Evolutionary conservation across 768 basidiomycete genomes (phyloP).

Genomic region (Boletus reticulatus): DNA sequence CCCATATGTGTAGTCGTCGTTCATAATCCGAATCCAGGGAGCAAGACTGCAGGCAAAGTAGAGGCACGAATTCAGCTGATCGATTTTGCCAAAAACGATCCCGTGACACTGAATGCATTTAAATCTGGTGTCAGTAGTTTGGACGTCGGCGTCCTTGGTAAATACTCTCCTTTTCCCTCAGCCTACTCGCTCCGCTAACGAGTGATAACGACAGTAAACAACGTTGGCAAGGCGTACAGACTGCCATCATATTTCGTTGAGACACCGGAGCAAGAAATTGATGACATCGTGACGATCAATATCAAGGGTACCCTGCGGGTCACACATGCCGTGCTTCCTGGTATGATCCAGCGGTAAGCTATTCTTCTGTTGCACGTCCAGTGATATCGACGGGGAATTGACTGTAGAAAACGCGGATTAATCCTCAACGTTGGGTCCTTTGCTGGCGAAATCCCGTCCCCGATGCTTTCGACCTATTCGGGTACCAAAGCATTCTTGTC

Average conservation of each 20-base stretch:
- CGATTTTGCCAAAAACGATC: slow-evolving; percentile 68
- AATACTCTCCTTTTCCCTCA: slow-evolving; percentile 19
- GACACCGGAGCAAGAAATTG: slow-evolving; percentile 68
- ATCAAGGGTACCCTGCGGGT: slow-evolving; percentile 76
- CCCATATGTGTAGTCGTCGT: background rate
- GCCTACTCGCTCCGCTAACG: background rate
- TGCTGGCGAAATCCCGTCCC: slow-evolving; percentile 80
- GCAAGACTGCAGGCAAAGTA: slow-evolving; percentile 43
- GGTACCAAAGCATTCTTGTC: slow-evolving; percentile 89
- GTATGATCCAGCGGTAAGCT: slow-evolving; percentile 71
- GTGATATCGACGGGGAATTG: background rate
- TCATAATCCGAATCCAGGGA: slow-evolving; percentile 27
- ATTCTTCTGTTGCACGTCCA: background rate
- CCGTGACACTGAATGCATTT: slow-evolving; percentile 53
- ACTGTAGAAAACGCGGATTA: slow-evolving; percentile 70
- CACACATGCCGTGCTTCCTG: slow-evolving; percentile 77
- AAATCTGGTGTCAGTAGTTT: slow-evolving; percentile 45
- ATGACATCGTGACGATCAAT: slow-evolving; percentile 86
- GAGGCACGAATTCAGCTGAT: slow-evolving; percentile 65
- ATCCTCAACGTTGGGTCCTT: slow-evolving; percentile 94
- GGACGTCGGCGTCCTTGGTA: slow-evolving; percentile 80
- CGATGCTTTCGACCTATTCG: slow-evolving; percentile 93
- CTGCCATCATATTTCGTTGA: slow-evolving; percentile 86
- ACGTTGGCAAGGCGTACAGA: slow-evolving; percentile 90
- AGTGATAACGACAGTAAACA: slow-evolving; percentile 68